Evolutionary conservation across 2,329 filamentous ascomycete species (phyloP), one percentile per base, ranked within the genome.

Genomic region (Diaporthe amygdali): DNA sequence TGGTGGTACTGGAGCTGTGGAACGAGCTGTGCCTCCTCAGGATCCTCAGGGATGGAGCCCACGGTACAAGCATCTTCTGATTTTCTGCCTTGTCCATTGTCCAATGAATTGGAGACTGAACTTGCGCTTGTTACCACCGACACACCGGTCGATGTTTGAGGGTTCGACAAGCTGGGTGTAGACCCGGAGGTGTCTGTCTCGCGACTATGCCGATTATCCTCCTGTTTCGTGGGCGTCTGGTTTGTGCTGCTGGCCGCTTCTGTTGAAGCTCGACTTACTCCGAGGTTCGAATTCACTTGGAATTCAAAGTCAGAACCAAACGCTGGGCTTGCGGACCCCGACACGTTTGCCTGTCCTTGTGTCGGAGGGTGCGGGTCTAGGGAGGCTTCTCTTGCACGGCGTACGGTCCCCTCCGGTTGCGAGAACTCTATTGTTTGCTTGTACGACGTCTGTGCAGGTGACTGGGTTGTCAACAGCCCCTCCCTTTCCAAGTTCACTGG

Each of bases 1-100:
- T 90, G 89, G 75, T 91, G 88, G 75, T 92, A 91, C 76, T 91
- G 89, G 68, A 91, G 85, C 73, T 86, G 86, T 14, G 89, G 87
- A 10, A 91, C 86, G 5, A 84, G 79, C 68, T 84, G 82, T 73
- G 79, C 82, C 68, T 80, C 82, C 7, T 81, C 76, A 66, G 81
- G 80, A 20, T 83, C 84, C 51, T 88, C 85, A 32, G 85, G 80
- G 37, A 88, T 76, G 8, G 87, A 89, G 76, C 86, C 88, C 69
- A 84, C 84, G 1, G 84, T 82, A 10, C 87, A 89, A n/a, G 80
- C 82, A 70, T 83, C 82, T 39, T 81, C 83, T 32, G 82, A 81
- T 32, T 76, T 74, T 54, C 78, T 75, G n/a, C 41, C 55, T 61
- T 79, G 82, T 74, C 80, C 82, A 46, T 88, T 86, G 15, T 79